Conservation (phyloP, 129 eudicot species). For the Flaveria brownii region DNA sequence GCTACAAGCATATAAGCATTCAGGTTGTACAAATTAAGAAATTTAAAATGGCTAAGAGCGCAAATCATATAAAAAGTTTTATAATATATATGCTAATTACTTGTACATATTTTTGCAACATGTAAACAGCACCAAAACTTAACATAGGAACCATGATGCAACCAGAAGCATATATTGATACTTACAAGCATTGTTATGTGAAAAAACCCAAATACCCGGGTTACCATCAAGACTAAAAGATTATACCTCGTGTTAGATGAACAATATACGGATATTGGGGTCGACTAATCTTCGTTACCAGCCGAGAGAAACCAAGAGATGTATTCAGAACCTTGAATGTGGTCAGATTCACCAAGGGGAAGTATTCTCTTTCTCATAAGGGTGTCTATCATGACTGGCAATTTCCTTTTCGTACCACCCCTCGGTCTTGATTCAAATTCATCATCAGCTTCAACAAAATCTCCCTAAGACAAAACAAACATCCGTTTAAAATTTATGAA, state of each 20-base stretch:
- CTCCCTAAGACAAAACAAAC: slow-evolving; percentile 56
- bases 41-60: background rate
- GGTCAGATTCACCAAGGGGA: slow-evolving; percentile 44
- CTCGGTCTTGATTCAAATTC: slow-evolving; percentile 60
- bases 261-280: background rate
- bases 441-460: slow-evolving; percentile 74
- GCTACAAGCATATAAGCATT: too few relatives aligned
- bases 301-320: slow-evolving; percentile 46
- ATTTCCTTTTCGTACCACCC: slow-evolving; percentile 75
- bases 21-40: too few relatives aligned
- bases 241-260: slow-evolving; percentile 14
- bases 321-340: slow-evolving; percentile 41
- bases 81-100: background rate
- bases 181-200: slow-evolving; percentile 6
- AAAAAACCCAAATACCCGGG: background rate
- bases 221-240: slow-evolving; percentile 5
- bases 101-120: background rate
- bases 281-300: slow-evolving; percentile 30
- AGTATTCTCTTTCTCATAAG: slow-evolving; percentile 60
- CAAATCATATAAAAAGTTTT: too few relatives aligned
- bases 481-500: background rate
- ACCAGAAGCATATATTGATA: slow-evolving; percentile 13
- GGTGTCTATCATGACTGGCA: slow-evolving; percentile 53
- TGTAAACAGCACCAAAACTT: background rate
- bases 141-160: background rate